Percentiles rank a stretch among this genome's conserved stretches.
These are phyloP conservation scores for Amauroascus verrucosus DNA, from an alignment of 2,329 filamentous ascomycete species.

Conservation along the genomic window DNA sequence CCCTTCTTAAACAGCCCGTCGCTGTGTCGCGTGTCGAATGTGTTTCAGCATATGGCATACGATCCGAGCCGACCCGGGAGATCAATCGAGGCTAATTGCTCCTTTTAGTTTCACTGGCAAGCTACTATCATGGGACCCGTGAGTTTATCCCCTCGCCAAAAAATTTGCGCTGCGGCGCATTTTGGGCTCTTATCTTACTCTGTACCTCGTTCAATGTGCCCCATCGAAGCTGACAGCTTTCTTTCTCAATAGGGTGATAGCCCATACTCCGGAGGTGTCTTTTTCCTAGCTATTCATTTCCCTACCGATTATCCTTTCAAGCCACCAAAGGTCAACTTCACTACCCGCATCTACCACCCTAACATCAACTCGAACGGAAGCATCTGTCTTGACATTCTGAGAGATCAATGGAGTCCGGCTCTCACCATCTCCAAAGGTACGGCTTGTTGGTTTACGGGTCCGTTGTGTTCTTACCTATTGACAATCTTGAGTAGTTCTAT, in stretches of 20 bases:
- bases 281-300: slow-evolving; percentile 98
- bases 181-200: too few species aligned
- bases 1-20: slow-evolving; percentile 1
- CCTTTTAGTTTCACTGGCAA: slow-evolving; percentile 92
- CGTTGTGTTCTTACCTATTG: background rate
- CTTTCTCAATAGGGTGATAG: slow-evolving; percentile 63
- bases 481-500: slow-evolving; percentile 55
- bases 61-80: background rate
- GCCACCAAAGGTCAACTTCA: slow-evolving; percentile 99
- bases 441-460: slow-evolving; percentile 16
- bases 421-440: slow-evolving; percentile 97
- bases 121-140: slow-evolving; percentile 99
- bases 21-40: slow-evolving; percentile 13
- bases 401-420: slow-evolving; percentile 98
- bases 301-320: slow-evolving; percentile 99
- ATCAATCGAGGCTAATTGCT: background rate
- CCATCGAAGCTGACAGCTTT: slow-evolving; percentile 8
- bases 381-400: slow-evolving; percentile 95
- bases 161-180: background rate
- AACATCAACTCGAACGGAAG: slow-evolving; percentile 99
- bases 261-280: slow-evolving; percentile 95
- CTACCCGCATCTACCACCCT: slow-evolving; percentile 97
- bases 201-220: too few species aligned
- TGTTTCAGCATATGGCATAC: slow-evolving; percentile 9
- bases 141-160: slow-evolving; percentile 42